A percentile compares a stretch with the other conserved stretches of the same genome.
Conservation (phyloP, 768 basidiomycete species). For the Neoboletus subvelutipes region DNA sequence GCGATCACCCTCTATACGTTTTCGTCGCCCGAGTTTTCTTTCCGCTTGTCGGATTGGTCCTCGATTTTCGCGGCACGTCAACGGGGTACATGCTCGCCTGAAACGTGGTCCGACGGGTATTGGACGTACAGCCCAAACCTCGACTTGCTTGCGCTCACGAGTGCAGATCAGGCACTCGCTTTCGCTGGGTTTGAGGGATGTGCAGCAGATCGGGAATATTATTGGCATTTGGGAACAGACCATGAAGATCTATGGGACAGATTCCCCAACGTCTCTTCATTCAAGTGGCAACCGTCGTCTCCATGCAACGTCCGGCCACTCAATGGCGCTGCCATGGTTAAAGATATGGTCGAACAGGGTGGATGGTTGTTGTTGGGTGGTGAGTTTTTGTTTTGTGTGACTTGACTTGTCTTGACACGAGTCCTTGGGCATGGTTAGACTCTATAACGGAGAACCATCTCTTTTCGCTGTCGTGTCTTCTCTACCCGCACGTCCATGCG, state of each 20-base stretch:
- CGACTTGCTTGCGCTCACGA: conserved; percentile 35
- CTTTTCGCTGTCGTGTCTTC: conserved; percentile 66
- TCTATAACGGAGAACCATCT: conserved; percentile 74
- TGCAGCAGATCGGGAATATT: conserved; percentile 59
- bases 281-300: conserved; percentile 51
- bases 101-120: conserved; percentile 34
- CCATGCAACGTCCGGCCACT: conserved; percentile 45
- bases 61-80: conserved; percentile 28
- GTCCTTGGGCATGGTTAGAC: conserved; percentile 37
- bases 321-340: conserved; percentile 44
- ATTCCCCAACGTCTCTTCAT: conserved; percentile 53
- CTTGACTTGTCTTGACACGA: conserved; percentile 1
- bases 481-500: conserved; percentile 66
- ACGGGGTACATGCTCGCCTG: conserved; percentile 34
- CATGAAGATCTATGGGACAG: conserved; percentile 46
- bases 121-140: conserved; percentile 45
- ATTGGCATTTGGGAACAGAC: conserved; percentile 64
- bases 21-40: conserved; percentile 22
- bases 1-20: conserved; percentile 30
- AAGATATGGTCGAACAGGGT: conserved; percentile 62
- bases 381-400: conserved; percentile 29
- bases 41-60: conserved; percentile 20
- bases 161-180: conserved; percentile 42
- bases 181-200: conserved; percentile 63
- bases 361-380: conserved; percentile 70